Evolutionary conservation across 1,284 basidiomycete species (phyloP), one percentile per base, ranked within the genome.

Genomic region (Hortiboletus rubellus): DNA sequence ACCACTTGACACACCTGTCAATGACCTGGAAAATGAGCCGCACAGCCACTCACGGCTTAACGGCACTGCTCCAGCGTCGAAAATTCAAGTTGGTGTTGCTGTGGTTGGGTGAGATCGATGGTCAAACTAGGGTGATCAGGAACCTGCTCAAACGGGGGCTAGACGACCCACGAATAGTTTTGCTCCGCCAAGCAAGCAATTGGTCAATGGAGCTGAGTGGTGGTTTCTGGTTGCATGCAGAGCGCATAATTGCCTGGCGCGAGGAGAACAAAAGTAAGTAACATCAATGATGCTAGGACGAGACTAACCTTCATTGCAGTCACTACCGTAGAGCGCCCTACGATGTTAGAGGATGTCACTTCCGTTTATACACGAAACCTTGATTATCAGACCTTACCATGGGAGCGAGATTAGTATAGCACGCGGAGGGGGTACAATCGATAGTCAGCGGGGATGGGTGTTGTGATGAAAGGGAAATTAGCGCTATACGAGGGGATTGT

Each of bases 221-320:
- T 1, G 3, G 15, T 17, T 47, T 40, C 44, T 52, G 51, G 51
- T 15, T 52, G 15, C 27, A 40, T 46, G 34, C 24, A 30, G 24
- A 47, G 17, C 11, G 5, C 11, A 36, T 52, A 47, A n/a, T 52
- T 8, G 5, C 36, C 17, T 44, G 54, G 37, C 11, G 7, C 17
- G 7, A 45, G 31, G 17, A 46, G 17, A 55, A 55, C 37, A 54
- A 54, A 31, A 46, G 50, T 54, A 46, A 46, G 54, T 30, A n/a
- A 30, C 12, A 8, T 17, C 6, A 45, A 33, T 31, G 24, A 27
- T 24, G 11, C 7, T 44, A 33, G 33, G 8, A 41, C 22, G 27
- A 8, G 2, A 44, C 24, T 52, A 43, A 55, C 41, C 42, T 44
- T 53, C 18, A 38, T 5, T 17, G 14, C 7, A 55, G 50, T 53